phyloP scores from a whole-genome alignment of 371 early-diverging fungal genomes.

The Massospora cicadina region DNA sequence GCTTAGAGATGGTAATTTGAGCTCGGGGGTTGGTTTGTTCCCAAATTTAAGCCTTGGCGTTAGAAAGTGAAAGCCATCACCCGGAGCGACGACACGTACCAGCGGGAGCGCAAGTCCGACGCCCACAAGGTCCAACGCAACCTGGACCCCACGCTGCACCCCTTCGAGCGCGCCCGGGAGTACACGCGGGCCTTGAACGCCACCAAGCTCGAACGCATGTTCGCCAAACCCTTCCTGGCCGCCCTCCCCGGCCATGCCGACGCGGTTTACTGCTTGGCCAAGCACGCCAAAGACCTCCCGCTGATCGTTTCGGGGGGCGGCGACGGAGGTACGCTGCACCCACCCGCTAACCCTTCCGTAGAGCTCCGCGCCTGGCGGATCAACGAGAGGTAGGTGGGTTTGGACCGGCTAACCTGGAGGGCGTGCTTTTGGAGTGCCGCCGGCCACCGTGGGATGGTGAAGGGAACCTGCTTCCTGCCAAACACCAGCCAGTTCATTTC shows the following conservation, averaged over 20 bases:
- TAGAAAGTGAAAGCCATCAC: conserved; percentile 83
- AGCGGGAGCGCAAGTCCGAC: conserved; percentile 72
- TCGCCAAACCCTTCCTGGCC: conserved; percentile 96
- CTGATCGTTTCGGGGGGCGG: conserved; percentile 76
- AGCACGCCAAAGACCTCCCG: conserved; percentile 68
- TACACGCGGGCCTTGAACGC: conserved; percentile 94
- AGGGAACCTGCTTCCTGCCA: conserved; percentile 14
- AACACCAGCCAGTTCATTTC: conserved; percentile 12
- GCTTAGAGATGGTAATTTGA: not conserved
- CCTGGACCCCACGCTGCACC: conserved; percentile 81
- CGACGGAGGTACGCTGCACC: conserved; percentile 53
- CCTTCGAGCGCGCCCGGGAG: conserved; percentile 92
- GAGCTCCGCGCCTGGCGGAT: conserved; percentile 15
- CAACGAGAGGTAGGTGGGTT: conserved; percentile 9
- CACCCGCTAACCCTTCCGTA: not conserved
- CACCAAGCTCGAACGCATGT: conserved; percentile 89
- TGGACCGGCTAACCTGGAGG: not conserved
- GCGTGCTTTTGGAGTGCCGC: conserved; percentile 9
- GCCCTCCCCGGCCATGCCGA: conserved; percentile 85
- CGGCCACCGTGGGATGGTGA: conserved; percentile 15
- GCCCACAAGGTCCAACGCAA: conserved; percentile 79
- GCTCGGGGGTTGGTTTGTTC: not conserved
- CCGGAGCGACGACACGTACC: conserved; percentile 57
- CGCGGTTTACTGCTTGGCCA: conserved; percentile 90
- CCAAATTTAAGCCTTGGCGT: not conserved